phyloP scores from a whole-genome alignment of 768 basidiomycete genomes.

The Lentinula detonsa region DNA sequence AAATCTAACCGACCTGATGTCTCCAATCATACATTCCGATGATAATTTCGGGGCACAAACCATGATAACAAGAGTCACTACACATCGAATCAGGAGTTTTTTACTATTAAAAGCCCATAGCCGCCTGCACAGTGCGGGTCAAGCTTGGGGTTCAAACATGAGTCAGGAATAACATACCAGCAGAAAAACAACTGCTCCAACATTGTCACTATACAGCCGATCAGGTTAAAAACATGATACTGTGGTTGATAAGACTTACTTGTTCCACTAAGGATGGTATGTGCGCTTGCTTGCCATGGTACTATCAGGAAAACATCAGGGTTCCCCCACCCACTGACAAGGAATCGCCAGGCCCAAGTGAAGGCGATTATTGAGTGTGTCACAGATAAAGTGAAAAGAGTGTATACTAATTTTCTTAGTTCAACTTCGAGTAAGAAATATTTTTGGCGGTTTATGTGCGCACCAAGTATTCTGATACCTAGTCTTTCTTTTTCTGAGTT shows the following conservation, averaged over 20 bases:
- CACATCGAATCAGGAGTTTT: neutral
- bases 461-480: constrained; percentile 7
- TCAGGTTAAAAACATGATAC: neutral
- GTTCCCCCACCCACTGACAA: constrained; percentile 15
- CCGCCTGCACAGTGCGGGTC: neutral
- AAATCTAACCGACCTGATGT: neutral
- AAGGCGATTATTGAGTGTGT: constrained; percentile 15
- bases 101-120: constrained; percentile 4
- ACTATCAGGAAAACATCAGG: constrained; percentile 7
- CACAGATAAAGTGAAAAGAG: constrained; percentile 13
- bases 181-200: constrained; percentile 18
- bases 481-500: constrained; percentile 5
- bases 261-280: constrained; percentile 11
- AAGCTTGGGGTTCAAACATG: neutral
- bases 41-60: neutral
- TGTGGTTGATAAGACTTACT: constrained; percentile 6
- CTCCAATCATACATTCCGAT: neutral
- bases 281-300: neutral
- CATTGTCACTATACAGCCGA: constrained; percentile 7
- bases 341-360: constrained; percentile 14
- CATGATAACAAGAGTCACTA: neutral
- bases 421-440: too few relatives aligned
- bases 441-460: neutral
- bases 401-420: neutral
- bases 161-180: constrained; percentile 7